These are phyloP conservation scores for Entomortierella lignicola DNA, from an alignment of 192 early-diverging fungal species.

Conservation along the genomic window DNA sequence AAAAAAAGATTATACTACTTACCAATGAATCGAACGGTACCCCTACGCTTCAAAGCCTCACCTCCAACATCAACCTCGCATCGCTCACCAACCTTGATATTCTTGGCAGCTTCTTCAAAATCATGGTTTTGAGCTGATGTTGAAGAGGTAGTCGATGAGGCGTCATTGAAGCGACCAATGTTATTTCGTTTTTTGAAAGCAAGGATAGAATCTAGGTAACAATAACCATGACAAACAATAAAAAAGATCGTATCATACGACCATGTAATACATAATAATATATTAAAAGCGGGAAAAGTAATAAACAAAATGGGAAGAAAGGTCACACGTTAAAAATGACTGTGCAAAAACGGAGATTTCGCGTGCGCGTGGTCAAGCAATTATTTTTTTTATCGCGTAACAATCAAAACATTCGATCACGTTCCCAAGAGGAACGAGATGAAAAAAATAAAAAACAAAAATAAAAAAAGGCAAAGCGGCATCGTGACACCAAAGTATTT, in stretches of 20 bases:
- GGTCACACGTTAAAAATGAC: no score
- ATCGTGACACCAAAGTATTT: slow-evolving; percentile 3
- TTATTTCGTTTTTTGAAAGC: slow-evolving; percentile 92
- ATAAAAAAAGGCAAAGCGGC: background rate
- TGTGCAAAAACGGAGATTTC: no score
- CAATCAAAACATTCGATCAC: background rate
- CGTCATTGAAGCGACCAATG: slow-evolving; percentile 86
- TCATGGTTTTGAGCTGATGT: slow-evolving; percentile 55
- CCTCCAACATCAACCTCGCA: slow-evolving; percentile 81
- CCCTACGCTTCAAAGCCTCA: slow-evolving; percentile 62
- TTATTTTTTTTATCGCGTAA: no score
- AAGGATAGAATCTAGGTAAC: slow-evolving; percentile 89
- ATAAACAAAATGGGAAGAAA: no score
- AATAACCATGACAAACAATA: slow-evolving; percentile 8
- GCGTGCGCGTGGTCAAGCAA: no score
- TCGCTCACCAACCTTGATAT: slow-evolving; percentile 80
- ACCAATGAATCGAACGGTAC: slow-evolving; percentile 82
- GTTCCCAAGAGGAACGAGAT: background rate
- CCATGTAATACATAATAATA: no score
- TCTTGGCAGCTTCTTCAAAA: slow-evolving; percentile 70
- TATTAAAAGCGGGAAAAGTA: no score
- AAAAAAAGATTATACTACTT: slow-evolving; percentile 12
- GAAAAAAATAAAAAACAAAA: background rate
- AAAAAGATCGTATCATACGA: background rate
- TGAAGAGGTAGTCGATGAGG: slow-evolving; percentile 52